Percentiles rank a stretch among this genome's conserved stretches.
phyloP scores from a whole-genome alignment of 1,284 basidiomycete genomes.

The Puccinia polysora region DNA sequence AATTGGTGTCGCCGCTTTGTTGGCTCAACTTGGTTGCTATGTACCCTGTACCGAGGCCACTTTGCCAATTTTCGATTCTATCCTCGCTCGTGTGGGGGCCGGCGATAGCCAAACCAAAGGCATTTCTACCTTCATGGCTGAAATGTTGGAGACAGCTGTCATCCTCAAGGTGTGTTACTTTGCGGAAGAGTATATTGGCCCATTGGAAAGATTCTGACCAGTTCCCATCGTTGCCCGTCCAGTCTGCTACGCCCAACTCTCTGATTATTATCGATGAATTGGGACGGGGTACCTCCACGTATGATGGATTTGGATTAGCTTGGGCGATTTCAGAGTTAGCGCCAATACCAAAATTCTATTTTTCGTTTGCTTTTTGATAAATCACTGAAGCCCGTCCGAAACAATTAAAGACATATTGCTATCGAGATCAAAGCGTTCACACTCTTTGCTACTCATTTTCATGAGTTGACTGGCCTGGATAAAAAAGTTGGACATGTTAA shows the following conservation, averaged over 20 bases:
- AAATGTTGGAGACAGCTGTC: slow-evolving; percentile 96
- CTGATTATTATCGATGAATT: slow-evolving; percentile 98
- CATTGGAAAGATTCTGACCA: not conserved
- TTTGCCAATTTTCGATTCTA: slow-evolving; percentile 91
- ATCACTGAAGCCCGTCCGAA: not conserved
- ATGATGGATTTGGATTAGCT: slow-evolving; percentile 95
- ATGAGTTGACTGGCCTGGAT: slow-evolving; percentile 88
- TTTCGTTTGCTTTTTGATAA: not conserved
- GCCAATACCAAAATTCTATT: no score
- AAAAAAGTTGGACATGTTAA: slow-evolving; percentile 80
- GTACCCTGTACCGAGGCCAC: slow-evolving; percentile 78
- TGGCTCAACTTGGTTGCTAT: slow-evolving; percentile 93
- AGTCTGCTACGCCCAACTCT: slow-evolving; percentile 87
- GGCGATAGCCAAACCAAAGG: slow-evolving; percentile 97
- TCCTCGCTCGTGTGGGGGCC: slow-evolving; percentile 91
- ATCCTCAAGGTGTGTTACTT: slow-evolving; percentile 71
- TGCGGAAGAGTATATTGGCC: not conserved
- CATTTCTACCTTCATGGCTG: slow-evolving; percentile 98
- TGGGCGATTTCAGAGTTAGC: slow-evolving; percentile 96
- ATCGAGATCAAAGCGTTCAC: slow-evolving; percentile 86
- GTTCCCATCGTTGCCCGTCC: slow-evolving; percentile 33
- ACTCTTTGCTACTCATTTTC: slow-evolving; percentile 96
- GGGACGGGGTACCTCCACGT: slow-evolving; percentile 95
- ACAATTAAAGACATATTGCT: slow-evolving; percentile 70
- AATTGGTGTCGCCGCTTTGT: slow-evolving; percentile 86